These are phyloP conservation scores for Orbilia brochopaga DNA, from an alignment of 2,329 filamentous ascomycete genomes.

Conservation along the genomic window DNA sequence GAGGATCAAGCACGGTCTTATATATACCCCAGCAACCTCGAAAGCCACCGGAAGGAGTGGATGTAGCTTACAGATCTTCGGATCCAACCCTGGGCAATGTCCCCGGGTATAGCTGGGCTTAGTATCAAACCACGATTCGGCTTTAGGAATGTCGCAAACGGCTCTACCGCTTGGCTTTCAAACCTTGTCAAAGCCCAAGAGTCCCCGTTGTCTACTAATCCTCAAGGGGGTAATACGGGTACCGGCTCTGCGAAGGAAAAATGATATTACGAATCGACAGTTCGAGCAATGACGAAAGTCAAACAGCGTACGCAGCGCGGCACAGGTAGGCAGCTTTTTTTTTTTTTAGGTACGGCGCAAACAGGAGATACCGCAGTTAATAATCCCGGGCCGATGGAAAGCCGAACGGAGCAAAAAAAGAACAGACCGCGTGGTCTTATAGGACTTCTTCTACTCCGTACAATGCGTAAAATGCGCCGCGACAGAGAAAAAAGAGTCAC, in stretches of 20 bases:
- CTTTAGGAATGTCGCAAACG: constrained; percentile 51
- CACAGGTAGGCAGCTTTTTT: constrained; percentile 11
- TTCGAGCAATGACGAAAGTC: constrained; percentile 49
- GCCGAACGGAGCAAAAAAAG: constrained; percentile 11
- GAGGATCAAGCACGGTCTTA: constrained; percentile 4
- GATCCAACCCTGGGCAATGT: constrained; percentile 18
- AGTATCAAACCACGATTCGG: constrained; percentile 32
- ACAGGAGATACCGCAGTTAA: constrained; percentile 25
- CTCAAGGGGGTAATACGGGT: constrained; percentile 38
- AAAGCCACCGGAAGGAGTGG: constrained; percentile 43
- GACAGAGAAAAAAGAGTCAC: background rate
- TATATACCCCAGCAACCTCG: constrained; percentile 16
- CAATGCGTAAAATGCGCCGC: too few relatives aligned
- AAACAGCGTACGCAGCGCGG: constrained; percentile 35
- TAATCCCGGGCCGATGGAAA: constrained; percentile 22
- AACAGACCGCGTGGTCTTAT: background rate
- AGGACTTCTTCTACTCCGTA: too few relatives aligned
- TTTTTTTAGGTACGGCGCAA: constrained; percentile 28
- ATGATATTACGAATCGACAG: constrained; percentile 42
- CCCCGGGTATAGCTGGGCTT: constrained; percentile 47
- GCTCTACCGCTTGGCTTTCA: constrained; percentile 47
- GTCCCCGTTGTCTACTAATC: constrained; percentile 15
- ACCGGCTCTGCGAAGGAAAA: constrained; percentile 36
- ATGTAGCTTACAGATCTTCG: constrained; percentile 50
- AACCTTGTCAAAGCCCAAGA: constrained; percentile 27